These are phyloP conservation scores for Fusarium denticulatum DNA, from an alignment of 2,329 filamentous ascomycete species.

Conservation along the genomic window DNA sequence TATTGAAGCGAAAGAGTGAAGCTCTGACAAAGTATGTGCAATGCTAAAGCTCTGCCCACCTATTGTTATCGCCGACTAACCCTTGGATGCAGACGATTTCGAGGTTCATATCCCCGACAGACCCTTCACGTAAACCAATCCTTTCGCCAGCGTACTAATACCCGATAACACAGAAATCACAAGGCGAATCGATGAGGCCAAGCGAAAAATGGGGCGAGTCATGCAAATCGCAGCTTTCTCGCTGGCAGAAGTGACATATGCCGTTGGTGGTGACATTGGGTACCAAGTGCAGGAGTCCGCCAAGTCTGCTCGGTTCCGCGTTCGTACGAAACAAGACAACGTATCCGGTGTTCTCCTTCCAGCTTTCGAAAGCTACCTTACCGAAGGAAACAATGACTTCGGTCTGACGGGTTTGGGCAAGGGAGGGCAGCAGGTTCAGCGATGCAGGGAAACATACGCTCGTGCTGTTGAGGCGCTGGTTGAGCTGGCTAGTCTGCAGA, in stretches of 20 bases:
- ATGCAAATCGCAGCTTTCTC: slow-evolving; percentile 99
- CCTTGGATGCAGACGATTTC: slow-evolving; percentile 75
- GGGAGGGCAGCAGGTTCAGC: slow-evolving; percentile 95
- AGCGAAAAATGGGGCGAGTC: slow-evolving; percentile 98
- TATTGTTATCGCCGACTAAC: slow-evolving; percentile 2
- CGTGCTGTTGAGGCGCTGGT: slow-evolving; percentile 95
- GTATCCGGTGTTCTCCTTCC: slow-evolving; percentile 96
- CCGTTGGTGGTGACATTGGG: slow-evolving; percentile 92
- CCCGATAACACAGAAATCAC: slow-evolving; percentile 79
- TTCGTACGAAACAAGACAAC: slow-evolving; percentile 97
- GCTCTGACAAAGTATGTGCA: slow-evolving; percentile 87
- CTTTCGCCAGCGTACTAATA: slow-evolving; percentile 29
- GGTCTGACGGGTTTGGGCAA: slow-evolving; percentile 95
- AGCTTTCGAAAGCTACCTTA: slow-evolving; percentile 89
- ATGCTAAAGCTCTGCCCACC: neutral
- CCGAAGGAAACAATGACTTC: slow-evolving; percentile 94
- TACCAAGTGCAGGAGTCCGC: slow-evolving; percentile 98
- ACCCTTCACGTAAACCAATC: neutral
- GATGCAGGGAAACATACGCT: slow-evolving; percentile 94
- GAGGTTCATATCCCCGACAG: slow-evolving; percentile 65
- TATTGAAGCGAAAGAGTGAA: slow-evolving; percentile 98
- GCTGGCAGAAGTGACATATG: slow-evolving; percentile 95
- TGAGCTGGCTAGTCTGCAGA: slow-evolving; percentile 93
- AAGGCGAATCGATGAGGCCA: slow-evolving; percentile 95
- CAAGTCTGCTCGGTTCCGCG: slow-evolving; percentile 89